phyloP scores from a whole-genome alignment of 495 filamentous ascomycete species.

The Cryomyces antarcticus region DNA sequence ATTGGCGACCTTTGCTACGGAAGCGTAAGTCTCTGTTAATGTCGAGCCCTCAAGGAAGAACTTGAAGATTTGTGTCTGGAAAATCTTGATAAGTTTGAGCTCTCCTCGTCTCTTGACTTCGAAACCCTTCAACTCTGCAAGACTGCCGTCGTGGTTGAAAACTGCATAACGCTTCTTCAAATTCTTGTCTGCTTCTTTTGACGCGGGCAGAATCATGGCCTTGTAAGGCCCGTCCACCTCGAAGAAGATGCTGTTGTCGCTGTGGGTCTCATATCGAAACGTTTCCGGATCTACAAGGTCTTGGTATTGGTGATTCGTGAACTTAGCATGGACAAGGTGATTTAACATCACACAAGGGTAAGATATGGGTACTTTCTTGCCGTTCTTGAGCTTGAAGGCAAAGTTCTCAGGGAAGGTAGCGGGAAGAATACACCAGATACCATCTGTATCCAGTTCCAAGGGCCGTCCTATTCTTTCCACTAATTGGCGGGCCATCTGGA shows the following conservation, averaged over 20 bases:
- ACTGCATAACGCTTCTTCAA: constrained; percentile 98
- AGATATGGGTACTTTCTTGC: constrained; percentile 85
- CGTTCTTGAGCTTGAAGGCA: constrained; percentile 77
- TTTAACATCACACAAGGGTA: constrained; percentile 99
- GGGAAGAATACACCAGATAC: constrained; percentile 99
- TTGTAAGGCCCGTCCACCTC: constrained; percentile 95
- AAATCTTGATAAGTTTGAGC: constrained; percentile 98
- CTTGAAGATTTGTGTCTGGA: constrained; percentile 97
- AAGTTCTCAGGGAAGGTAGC: constrained; percentile 96
- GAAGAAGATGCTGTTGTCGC: constrained; percentile 98
- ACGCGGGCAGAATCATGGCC: constrained; percentile 94
- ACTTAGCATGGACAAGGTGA: constrained; percentile 83
- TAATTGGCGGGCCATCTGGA: constrained; percentile 86
- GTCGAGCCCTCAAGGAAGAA: constrained; percentile 89
- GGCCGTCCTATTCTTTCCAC: constrained; percentile 88
- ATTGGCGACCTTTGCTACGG: constrained; percentile 90
- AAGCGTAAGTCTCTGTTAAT: constrained; percentile 68
- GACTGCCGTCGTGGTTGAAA: constrained; percentile 90
- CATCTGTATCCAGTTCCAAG: constrained; percentile 94
- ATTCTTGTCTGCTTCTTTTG: constrained; percentile 97
- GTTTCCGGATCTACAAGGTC: constrained; percentile 56
- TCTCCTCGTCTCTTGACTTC: constrained; percentile 97
- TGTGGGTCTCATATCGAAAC: constrained; percentile 83
- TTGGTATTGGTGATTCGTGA: constrained; percentile 96
- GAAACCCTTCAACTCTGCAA: constrained; percentile 97